Evolutionary conservation across 305 asterid genomes (phyloP).

Genomic region (Solanum hybrid): DNA sequence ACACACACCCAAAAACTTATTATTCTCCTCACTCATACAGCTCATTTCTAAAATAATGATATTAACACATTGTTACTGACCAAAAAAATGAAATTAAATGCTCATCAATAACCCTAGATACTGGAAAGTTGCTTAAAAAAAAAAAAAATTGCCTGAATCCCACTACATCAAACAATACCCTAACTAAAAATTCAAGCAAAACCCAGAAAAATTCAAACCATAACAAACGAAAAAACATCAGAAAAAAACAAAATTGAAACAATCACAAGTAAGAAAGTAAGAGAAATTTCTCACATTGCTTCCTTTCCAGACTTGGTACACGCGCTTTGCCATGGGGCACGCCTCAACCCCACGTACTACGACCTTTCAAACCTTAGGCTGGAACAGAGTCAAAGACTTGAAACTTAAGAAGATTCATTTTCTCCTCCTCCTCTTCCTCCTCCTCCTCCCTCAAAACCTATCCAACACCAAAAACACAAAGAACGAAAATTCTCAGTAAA

Average conservation of each 20-base stretch:
- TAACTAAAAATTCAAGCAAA: constrained; percentile 5
- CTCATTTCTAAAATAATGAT: neutral
- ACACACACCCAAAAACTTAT: neutral
- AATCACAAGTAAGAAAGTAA: constrained; percentile 7
- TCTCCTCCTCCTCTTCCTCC: constrained; percentile 5
- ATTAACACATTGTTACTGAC: neutral
- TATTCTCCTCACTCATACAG: neutral
- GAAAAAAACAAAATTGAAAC: constrained; percentile 7
- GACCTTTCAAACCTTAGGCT: constrained; percentile 22
- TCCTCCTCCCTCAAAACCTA: neutral
- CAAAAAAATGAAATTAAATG: neutral
- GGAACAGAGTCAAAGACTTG: constrained; percentile 43
- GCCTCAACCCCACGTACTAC: constrained; percentile 10
- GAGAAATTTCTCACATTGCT: constrained; percentile 67
- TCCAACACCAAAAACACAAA: neutral
- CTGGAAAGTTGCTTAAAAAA: neutral
- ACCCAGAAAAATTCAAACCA: neutral
- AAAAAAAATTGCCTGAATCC: neutral
- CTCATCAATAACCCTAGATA: neutral
- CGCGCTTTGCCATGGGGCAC: constrained; percentile 79
- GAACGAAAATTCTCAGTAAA: neutral
- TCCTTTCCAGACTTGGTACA: constrained; percentile 91
- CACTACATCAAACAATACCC: neutral
- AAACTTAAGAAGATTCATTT: constrained; percentile 37
- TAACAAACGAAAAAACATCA: constrained; percentile 10